phyloP scores from a whole-genome alignment of 148 eudicot species.

The Nepenthes mirabilis region DNA sequence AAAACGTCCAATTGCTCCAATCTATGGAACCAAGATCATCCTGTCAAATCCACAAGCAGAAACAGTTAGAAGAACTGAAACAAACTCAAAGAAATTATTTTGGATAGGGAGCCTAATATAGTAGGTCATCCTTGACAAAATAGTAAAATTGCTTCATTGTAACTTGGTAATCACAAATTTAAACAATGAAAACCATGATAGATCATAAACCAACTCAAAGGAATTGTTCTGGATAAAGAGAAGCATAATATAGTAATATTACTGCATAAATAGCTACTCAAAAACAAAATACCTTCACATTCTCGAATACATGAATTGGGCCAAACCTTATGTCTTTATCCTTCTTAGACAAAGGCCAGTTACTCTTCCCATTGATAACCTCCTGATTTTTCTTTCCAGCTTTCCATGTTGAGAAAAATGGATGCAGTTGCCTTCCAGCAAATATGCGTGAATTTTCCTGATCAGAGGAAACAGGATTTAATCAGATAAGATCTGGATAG shows the following conservation, averaged over 20 bases:
- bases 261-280: neutral
- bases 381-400: constrained; percentile 42
- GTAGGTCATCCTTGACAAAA: no score
- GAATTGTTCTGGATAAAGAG: no score
- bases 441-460: constrained; percentile 89
- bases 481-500: neutral
- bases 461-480: constrained; percentile 7
- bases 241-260: neutral
- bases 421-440: constrained; percentile 81
- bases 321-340: constrained; percentile 27
- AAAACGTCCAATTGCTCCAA: constrained; percentile 70
- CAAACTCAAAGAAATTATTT: no score
- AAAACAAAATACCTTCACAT: constrained; percentile 34
- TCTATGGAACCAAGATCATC: constrained; percentile 31
- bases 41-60: constrained; percentile 18
- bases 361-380: constrained; percentile 23
- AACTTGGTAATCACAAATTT: no score
- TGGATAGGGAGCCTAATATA: no score
- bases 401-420: constrained; percentile 68
- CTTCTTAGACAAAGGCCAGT: constrained; percentile 21
- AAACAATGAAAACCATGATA: no score
- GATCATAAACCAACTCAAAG: no score
- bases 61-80: neutral
- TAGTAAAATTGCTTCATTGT: no score
- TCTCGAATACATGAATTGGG: constrained; percentile 84